Percentiles rank a stretch among this genome's conserved stretches.
phyloP scores from a whole-genome alignment of 345 rosid genomes.

The Brassica nigra region DNA sequence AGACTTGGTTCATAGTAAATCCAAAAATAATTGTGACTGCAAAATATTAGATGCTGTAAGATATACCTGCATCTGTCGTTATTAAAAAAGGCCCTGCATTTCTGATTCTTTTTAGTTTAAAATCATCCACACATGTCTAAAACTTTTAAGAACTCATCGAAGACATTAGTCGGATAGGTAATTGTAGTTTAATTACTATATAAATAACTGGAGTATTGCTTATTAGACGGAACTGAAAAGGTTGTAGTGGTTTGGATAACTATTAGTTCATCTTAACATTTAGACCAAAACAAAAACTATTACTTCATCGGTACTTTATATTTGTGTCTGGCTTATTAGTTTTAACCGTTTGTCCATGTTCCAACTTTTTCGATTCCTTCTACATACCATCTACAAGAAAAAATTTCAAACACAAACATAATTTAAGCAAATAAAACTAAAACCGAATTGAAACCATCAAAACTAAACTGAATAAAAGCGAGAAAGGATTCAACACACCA shows the following conservation, averaged over 20 bases:
- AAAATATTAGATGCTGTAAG: slow-evolving; percentile 32
- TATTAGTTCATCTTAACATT: no score
- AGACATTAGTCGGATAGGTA: background rate
- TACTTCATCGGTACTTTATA: background rate
- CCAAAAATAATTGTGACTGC: slow-evolving; percentile 40
- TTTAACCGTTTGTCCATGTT: background rate
- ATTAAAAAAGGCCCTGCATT: background rate
- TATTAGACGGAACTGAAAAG: no score
- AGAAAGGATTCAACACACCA: background rate
- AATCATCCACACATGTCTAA: background rate
- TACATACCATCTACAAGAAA: background rate
- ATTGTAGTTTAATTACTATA: background rate
- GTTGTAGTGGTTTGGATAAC: no score
- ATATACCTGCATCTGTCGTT: slow-evolving; percentile 22
- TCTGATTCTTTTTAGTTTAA: background rate
- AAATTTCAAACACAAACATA: no score
- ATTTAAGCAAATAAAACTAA: background rate
- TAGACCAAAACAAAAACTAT: background rate
- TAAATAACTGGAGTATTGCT: background rate
- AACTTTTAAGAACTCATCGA: background rate
- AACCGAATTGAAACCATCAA: background rate
- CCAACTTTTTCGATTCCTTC: background rate
- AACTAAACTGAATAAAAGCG: background rate
- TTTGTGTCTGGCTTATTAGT: background rate
- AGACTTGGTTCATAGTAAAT: slow-evolving; percentile 33